These are phyloP conservation scores for Chytridiales sp. DNA, from an alignment of 371 early-diverging fungal genomes.

Conservation along the genomic window DNA sequence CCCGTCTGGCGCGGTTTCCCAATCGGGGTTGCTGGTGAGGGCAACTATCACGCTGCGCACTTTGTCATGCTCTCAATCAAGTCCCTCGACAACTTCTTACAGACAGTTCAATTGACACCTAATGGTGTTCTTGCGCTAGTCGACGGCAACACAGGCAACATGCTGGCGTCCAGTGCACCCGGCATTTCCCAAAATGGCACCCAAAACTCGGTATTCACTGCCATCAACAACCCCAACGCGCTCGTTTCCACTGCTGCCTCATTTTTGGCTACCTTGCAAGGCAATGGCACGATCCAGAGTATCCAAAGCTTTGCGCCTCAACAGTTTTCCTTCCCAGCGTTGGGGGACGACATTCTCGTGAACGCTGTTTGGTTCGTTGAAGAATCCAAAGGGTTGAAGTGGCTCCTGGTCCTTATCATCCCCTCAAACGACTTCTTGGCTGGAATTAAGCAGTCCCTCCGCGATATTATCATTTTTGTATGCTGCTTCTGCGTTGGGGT, in stretches of 20 bases:
- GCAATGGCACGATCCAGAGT: neutral
- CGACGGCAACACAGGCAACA: slow-evolving; percentile 11
- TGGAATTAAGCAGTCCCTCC: neutral
- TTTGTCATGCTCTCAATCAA: slow-evolving; percentile 16
- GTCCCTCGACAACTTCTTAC: slow-evolving; percentile 10
- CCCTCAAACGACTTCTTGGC: slow-evolving; percentile 12
- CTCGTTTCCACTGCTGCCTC: slow-evolving; percentile 10
- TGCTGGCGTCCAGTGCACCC: slow-evolving; percentile 8
- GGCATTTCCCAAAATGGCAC: slow-evolving; percentile 13
- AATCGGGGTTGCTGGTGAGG: neutral
- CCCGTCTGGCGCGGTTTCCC: slow-evolving; percentile 2
- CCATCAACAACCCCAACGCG: slow-evolving; percentile 13
- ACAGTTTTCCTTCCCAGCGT: slow-evolving; percentile 3
- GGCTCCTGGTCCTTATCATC: slow-evolving; percentile 4
- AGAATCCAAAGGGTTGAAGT: neutral
- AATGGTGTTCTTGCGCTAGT: slow-evolving; percentile 11
- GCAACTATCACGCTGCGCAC: slow-evolving; percentile 6
- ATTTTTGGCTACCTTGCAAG: slow-evolving; percentile 1
- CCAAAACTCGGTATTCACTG: neutral
- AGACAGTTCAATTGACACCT: slow-evolving; percentile 1
- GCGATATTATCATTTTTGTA: slow-evolving; percentile 17
- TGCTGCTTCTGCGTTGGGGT: slow-evolving; percentile 29
- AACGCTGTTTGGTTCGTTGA: slow-evolving; percentile 12
- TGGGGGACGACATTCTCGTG: slow-evolving; percentile 8
- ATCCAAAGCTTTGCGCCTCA: neutral